A percentile compares a stretch with the other conserved stretches of the same genome.
Conservation (phyloP, 305 asterid species). For the Solanum hybrid region DNA sequence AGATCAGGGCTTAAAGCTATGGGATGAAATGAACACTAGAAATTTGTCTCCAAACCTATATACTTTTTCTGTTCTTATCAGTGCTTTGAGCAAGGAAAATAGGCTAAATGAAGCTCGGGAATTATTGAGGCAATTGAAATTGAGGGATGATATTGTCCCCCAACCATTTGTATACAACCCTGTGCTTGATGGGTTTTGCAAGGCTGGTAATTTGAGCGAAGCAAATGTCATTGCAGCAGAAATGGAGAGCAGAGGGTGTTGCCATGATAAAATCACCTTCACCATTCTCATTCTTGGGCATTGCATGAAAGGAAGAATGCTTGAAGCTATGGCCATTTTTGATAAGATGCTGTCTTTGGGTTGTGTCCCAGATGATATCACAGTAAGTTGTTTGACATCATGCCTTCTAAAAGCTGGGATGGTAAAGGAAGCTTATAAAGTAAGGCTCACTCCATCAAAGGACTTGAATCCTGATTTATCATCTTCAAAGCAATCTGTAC, state of each 20-base stretch:
- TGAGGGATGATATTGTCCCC: slow-evolving; percentile 52
- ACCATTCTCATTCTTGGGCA: slow-evolving; percentile 84
- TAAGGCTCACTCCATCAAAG: slow-evolving; percentile 36
- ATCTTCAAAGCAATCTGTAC: slow-evolving; percentile 22
- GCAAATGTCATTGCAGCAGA: slow-evolving; percentile 58
- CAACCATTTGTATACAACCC: slow-evolving; percentile 75
- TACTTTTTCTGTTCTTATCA: slow-evolving; percentile 62
- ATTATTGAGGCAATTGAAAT: slow-evolving; percentile 43
- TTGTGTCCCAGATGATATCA: slow-evolving; percentile 59
- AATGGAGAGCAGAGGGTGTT: slow-evolving; percentile 73
- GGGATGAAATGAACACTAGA: slow-evolving; percentile 55
- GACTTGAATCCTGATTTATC: slow-evolving; percentile 19
- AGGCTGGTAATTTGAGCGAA: slow-evolving; percentile 64
- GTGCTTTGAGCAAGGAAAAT: slow-evolving; percentile 62
- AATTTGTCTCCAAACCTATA: slow-evolving; percentile 49
- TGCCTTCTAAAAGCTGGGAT: slow-evolving; percentile 87
- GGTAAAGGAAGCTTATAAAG: slow-evolving; percentile 60
- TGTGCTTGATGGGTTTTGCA: slow-evolving; percentile 77
- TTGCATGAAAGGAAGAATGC: slow-evolving; percentile 91
- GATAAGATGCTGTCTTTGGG: slow-evolving; percentile 61
- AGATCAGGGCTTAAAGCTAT: slow-evolving; percentile 49
- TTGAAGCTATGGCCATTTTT: slow-evolving; percentile 56
- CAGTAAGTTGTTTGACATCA: slow-evolving; percentile 40
- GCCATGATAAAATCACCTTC: slow-evolving; percentile 71
- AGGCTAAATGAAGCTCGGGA: slow-evolving; percentile 68